A percentile compares a stretch with the other conserved stretches of the same genome.
These are phyloP conservation scores for Trichoderma gamsii DNA, from an alignment of 495 filamentous ascomycete genomes.

Conservation along the genomic window DNA sequence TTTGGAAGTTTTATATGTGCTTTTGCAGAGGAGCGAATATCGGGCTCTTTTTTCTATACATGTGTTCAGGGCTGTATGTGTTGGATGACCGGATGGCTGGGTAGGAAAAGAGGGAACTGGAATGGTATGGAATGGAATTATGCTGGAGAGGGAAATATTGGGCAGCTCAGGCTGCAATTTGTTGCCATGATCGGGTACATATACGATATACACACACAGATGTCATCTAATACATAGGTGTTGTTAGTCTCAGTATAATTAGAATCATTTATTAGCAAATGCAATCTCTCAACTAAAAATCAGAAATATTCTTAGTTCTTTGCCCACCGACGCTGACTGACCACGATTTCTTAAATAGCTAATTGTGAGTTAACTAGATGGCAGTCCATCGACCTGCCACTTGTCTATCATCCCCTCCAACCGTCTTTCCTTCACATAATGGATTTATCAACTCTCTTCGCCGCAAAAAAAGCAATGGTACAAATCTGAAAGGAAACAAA, in stretches of 20 bases:
- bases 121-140: not conserved
- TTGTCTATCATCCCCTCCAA: not conserved
- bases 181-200: no score
- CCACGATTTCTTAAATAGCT: not conserved
- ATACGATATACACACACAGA: not conserved
- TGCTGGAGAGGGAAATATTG: no score
- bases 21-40: not conserved
- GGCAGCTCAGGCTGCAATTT: not conserved
- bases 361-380: no score
- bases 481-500: not conserved
- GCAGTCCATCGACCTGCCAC: not conserved
- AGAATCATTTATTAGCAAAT: not conserved
- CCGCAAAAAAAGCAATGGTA: not conserved
- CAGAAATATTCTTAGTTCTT: not conserved
- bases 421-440: not conserved
- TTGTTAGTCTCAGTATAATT: not conserved
- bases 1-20: not conserved
- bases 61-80: not conserved
- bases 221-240: slow-evolving; percentile 1
- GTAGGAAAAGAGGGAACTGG: not conserved
- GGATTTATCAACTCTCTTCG: not conserved
- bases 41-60: not conserved
- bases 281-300: slow-evolving; percentile 13
- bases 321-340: not conserved
- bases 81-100: not conserved